These are phyloP conservation scores for Solanum bulbocastanum DNA, from an alignment of 257 asterid genomes.

Conservation along the genomic window DNA sequence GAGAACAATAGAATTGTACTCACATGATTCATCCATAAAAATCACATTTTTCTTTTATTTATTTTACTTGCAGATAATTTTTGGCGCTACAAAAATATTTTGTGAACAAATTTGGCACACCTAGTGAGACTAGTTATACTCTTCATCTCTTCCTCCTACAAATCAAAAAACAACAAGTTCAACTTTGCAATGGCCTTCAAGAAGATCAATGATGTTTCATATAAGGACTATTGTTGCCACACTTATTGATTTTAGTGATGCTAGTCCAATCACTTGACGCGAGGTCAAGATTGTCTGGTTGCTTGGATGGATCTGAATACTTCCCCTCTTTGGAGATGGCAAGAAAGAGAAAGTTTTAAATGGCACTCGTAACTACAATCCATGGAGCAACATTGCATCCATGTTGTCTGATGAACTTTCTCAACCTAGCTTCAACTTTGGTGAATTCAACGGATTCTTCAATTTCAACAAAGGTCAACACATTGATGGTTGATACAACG, in stretches of 20 bases:
- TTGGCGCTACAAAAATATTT: neutral
- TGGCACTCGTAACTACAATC: neutral
- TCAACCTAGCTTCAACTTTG: neutral
- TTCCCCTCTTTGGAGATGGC: neutral
- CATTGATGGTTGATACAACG: neutral
- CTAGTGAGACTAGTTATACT: neutral
- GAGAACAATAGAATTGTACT: neutral
- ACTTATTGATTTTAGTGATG: neutral
- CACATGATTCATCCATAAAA: neutral
- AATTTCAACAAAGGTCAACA: neutral
- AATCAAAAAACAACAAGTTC: no score
- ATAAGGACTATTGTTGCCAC: neutral
- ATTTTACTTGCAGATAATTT: neutral
- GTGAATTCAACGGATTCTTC: neutral
- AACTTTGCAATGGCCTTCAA: neutral
- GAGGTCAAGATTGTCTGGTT: neutral
- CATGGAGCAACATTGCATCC: neutral
- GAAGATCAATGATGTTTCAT: neutral
- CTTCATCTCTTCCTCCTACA: neutral
- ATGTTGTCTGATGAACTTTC: neutral
- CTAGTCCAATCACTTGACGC: neutral
- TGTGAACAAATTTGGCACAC: neutral
- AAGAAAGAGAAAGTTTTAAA: neutral
- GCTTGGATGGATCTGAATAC: neutral
- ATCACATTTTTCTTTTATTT: no score